These are phyloP conservation scores for Alnus glutinosa DNA, from an alignment of 306 rosid genomes.

Conservation along the genomic window DNA sequence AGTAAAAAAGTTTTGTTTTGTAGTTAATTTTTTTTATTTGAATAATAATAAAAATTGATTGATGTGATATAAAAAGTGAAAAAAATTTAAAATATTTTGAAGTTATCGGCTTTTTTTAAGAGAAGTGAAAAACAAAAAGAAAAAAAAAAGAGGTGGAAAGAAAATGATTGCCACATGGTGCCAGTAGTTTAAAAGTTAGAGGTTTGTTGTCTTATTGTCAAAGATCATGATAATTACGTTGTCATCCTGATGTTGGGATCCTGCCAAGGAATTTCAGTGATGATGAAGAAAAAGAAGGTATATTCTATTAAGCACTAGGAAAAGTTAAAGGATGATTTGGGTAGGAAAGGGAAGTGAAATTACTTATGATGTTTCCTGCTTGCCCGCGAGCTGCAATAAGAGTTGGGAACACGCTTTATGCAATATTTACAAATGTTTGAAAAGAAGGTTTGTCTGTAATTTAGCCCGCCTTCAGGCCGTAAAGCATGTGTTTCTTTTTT, in stretches of 20 bases:
- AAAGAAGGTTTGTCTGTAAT: not conserved
- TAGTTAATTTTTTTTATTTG: no score
- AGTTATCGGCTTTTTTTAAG: no score
- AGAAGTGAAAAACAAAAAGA: no score
- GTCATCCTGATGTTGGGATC: conserved; percentile 50
- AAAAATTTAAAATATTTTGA: no score
- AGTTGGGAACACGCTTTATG: conserved; percentile 42
- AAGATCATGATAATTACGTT: conserved; percentile 33
- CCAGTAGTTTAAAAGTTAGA: not conserved
- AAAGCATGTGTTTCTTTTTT: not conserved
- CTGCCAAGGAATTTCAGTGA: conserved; percentile 48
- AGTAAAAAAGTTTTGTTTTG: no score
- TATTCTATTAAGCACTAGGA: conserved; percentile 24
- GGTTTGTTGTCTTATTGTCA: conserved; percentile 18
- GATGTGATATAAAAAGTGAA: no score
- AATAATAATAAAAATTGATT: no score
- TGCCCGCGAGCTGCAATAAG: conserved; percentile 64
- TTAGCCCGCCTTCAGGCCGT: not conserved
- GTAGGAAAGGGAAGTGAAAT: conserved; percentile 2
- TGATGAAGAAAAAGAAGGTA: conserved; percentile 21
- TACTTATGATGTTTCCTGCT: conserved; percentile 58
- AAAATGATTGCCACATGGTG: no score
- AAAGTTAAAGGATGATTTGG: conserved; percentile 30
- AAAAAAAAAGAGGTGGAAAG: no score
- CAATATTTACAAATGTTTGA: conserved; percentile 9